These are phyloP conservation scores for Cercospora janseana DNA, from an alignment of 2,329 filamentous ascomycete genomes.

Conservation along the genomic window DNA sequence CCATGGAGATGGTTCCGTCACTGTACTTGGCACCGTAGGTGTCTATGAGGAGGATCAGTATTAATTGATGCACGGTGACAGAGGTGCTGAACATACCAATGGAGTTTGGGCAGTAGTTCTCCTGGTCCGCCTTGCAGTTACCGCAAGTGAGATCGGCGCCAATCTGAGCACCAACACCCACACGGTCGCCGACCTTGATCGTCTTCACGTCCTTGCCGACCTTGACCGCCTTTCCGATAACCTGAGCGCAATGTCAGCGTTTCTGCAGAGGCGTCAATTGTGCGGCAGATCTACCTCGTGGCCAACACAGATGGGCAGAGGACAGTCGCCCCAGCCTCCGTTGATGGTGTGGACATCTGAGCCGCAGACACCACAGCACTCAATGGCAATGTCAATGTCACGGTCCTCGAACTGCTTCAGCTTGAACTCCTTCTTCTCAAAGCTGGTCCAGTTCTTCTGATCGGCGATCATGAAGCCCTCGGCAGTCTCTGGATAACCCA, in stretches of 20 bases:
- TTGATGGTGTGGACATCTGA: constrained; percentile 33
- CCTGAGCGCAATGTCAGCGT: constrained; percentile 47
- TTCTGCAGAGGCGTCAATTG: no score
- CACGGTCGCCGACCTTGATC: constrained; percentile 47
- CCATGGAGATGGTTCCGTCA: constrained; percentile 63
- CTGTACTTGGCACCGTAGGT: constrained; percentile 52
- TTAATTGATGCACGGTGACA: neutral
- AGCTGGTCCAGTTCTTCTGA: constrained; percentile 62
- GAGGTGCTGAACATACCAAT: constrained; percentile 39
- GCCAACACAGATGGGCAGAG: constrained; percentile 63
- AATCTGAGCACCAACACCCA: constrained; percentile 53
- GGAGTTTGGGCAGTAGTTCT: constrained; percentile 54
- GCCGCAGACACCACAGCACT: constrained; percentile 65
- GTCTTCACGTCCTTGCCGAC: constrained; percentile 52
- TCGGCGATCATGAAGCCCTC: constrained; percentile 51
- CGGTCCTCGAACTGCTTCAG: constrained; percentile 84
- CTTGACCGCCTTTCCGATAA: constrained; percentile 51
- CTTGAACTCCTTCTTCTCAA: constrained; percentile 61
- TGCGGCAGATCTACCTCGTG: constrained; percentile 50
- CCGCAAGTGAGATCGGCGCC: constrained; percentile 50
- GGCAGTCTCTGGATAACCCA: constrained; percentile 54
- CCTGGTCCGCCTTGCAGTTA: constrained; percentile 53
- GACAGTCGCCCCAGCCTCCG: constrained; percentile 63
- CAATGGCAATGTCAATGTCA: constrained; percentile 85
- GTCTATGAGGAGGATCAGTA: constrained; percentile 42